phyloP scores from a whole-genome alignment of 2,329 filamentous ascomycete genomes.

The Didymella pomorum region DNA sequence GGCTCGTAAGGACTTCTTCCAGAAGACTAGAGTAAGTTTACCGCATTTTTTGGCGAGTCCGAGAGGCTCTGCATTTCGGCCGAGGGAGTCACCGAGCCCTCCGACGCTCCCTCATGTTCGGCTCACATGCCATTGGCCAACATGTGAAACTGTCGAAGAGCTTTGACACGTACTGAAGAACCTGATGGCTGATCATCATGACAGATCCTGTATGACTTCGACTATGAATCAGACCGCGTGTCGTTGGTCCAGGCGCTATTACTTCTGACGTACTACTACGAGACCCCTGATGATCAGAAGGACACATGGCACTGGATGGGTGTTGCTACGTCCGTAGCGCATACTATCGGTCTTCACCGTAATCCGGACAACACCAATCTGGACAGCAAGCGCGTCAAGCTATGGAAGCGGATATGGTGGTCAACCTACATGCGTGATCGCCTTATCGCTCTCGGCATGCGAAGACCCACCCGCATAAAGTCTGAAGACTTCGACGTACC shows the following conservation, averaged over 20 bases:
- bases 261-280: constrained; percentile 97
- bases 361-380: constrained; percentile 82
- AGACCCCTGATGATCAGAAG: constrained; percentile 95
- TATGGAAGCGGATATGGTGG: constrained; percentile 99
- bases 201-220: constrained; percentile 89
- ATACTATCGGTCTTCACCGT: constrained; percentile 91
- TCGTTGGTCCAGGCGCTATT: constrained; percentile 87
- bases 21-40: constrained; percentile 77
- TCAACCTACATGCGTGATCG: constrained; percentile 95
- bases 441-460: constrained; percentile 91
- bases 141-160: constrained; percentile 16
- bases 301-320: constrained; percentile 99
- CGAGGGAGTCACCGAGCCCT: constrained; percentile 16
- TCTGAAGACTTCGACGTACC: constrained; percentile 93
- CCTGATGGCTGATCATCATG: constrained; percentile 11
- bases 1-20: constrained; percentile 87
- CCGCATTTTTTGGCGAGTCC: constrained; percentile 14
- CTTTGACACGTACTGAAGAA: neutral
- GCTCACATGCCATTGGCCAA: constrained; percentile 14
- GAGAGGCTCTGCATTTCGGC: constrained; percentile 20
- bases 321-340: constrained; percentile 88
- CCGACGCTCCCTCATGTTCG: constrained; percentile 5
- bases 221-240: constrained; percentile 90
- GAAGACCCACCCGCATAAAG: constrained; percentile 89
- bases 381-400: constrained; percentile 73